Base-by-base conservation (phyloP, 2,329 filamentous ascomycete species). In the Fusarium circinatum region DNA sequence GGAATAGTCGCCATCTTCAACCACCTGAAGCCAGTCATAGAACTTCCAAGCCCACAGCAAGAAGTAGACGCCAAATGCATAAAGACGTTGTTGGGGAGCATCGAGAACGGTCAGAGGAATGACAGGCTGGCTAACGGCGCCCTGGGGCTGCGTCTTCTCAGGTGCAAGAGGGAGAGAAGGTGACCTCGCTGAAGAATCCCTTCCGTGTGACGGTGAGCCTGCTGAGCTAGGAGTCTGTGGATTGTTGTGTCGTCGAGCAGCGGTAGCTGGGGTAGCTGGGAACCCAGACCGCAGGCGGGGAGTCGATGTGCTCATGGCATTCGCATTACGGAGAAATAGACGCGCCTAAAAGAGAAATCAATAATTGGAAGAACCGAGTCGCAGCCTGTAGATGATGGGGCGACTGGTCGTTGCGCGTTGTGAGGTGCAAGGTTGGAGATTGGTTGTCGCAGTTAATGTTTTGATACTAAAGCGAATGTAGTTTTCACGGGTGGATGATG, bases 41-140 rank as follows among this genome's bases (percentile, higher is more conserved):
- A 96, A 84, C 78, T 94, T 92, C 92, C 94, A 98, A 69, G 91
- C 91, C 83, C 93, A 88, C 30, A 99, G 84, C 38, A 89, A 86
- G 47, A 91, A 82, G 81, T 97, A 98, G 74, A 97, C 83, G n/a
- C 90, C 92, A 72, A 93, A 89, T 54, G 94, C 92, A 81, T 97
- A 98, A 78, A 98, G 89, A 63, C 96, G 91, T 84, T 99, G 96
- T 59, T 93, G 93, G 12, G 96, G 96, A 51, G 94, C 94, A 85
- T 98, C 96, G 81, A 98, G 88, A 52, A 97, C 85, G 74, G 90
- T 89, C 73, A 94, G 86, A 18, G 96, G 93, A 78, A 99, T 95
- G 63, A 97, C 84, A 39, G 96, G 95, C 60, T 85, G 80, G 73
- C 76, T 80, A 44, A 71, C 71, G 62, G 79, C 71, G 34, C 70